Evolutionary conservation across 108 stramenopile species (phyloP), one percentile per base, ranked within the genome.

Genomic region (Skeletonema costatum): DNA sequence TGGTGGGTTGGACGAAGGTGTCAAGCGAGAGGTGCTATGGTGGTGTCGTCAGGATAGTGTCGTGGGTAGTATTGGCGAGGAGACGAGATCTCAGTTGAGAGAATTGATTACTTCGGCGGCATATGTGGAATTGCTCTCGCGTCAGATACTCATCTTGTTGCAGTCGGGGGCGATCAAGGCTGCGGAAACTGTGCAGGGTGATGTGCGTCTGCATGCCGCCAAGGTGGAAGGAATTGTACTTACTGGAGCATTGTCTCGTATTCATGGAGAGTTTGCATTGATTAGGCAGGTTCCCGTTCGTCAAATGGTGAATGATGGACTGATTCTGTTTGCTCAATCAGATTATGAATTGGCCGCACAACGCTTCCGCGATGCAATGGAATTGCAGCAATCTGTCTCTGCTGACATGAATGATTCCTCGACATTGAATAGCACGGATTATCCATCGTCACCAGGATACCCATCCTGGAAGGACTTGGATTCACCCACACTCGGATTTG

Each of bases 131-230:
- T 63, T 97, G 35, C 76, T 84, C 5, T 91, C 87, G 5, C 78
- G 94, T n/a, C 92, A 96, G 80, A 91, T 92, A 3, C 81, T 90
- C 13, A 85, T 95, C 62, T 72, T 97, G 8, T 74, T 97, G 59
- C 96, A 97, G 66, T 59, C 73, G 6, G 96, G 97, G 13, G 93
- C 87, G 64, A 32, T 73, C 8, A 82, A 85, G 56, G 92, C 92
- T 4, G 82, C 83, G 21, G 62, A 80, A 51, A 31, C 82, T 13
- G 90, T 94, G 77, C 77, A 89, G 56, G 31, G n/a, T 14, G 75
- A 60, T 16, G 68, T 80, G 11, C 79, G 69, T 7, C 38, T 69
- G 25, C 56, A 71, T 29, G 70, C 56, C 29, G 17, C 62, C 39
- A 36, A 70, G 35, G 48, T 75, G 5, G 32, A 65, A 11, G 58